Percentiles rank a stretch among this genome's conserved stretches.
Conservation (phyloP, 1,139 yeast genomes). For the Scheffersomyces cryptocercus region DNA sequence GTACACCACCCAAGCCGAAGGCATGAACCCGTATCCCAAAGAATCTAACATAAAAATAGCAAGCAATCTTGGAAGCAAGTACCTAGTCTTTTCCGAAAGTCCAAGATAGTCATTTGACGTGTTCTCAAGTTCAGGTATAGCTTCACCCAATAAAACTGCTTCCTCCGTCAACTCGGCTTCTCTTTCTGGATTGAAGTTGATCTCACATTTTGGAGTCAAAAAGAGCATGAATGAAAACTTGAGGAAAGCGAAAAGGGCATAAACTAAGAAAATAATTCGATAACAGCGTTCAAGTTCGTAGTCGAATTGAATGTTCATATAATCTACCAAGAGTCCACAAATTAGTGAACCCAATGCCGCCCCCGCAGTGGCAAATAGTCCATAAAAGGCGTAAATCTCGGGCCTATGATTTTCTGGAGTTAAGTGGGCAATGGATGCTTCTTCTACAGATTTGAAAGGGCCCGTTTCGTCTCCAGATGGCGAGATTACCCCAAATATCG, state of each 20-base stretch:
- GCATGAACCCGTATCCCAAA: constrained; percentile 85
- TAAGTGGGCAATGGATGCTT: constrained; percentile 80
- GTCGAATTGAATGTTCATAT: constrained; percentile 29
- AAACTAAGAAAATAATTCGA: constrained; percentile 56
- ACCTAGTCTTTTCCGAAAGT: constrained; percentile 33
- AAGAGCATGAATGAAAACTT: constrained; percentile 57
- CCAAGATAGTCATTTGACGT: constrained; percentile 14
- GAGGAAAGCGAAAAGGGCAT: constrained; percentile 55
- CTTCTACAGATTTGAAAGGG: constrained; percentile 88
- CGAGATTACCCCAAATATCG: constrained; percentile 64
- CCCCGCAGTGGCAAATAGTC: constrained; percentile 70
- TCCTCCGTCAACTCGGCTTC: constrained; percentile 9
- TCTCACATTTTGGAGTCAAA: constrained; percentile 60
- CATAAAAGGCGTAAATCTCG: constrained; percentile 72
- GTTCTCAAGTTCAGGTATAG: background rate
- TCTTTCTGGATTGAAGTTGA: constrained; percentile 11
- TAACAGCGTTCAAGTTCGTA: constrained; percentile 48
- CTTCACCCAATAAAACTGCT: constrained; percentile 3
- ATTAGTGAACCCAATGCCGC: constrained; percentile 71
- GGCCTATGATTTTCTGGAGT: constrained; percentile 68
- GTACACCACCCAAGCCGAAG: constrained; percentile 84
- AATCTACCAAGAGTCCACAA: constrained; percentile 62
- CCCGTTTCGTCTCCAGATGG: constrained; percentile 95
- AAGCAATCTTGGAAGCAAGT: constrained; percentile 41
- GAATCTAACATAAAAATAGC: constrained; percentile 74